A percentile compares a stretch with the other conserved stretches of the same genome.
phyloP scores from a whole-genome alignment of 2,329 filamentous ascomycete genomes.

The Paecilomyces variotii region DNA sequence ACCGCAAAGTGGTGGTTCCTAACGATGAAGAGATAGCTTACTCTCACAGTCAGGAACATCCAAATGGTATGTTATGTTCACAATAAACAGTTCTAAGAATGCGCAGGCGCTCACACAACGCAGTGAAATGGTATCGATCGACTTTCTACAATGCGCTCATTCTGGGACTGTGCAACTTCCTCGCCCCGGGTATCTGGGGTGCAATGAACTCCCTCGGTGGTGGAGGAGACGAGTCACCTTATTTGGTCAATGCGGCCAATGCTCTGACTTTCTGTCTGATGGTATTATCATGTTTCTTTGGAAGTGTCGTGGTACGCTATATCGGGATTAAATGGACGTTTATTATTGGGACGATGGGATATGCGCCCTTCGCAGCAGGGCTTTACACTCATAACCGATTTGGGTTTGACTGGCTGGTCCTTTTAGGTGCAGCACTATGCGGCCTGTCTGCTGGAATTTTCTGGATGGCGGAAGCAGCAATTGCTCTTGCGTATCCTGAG shows the following conservation, averaged over 20 bases:
- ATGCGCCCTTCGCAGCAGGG: constrained; percentile 62
- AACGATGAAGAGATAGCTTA: not conserved
- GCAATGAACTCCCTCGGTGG: constrained; percentile 68
- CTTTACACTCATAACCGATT: constrained; percentile 66
- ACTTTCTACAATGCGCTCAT: constrained; percentile 67
- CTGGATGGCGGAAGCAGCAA: constrained; percentile 68
- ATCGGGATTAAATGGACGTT: constrained; percentile 65
- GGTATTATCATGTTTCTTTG: constrained; percentile 62
- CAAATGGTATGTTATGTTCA: not conserved
- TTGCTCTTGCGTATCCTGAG: constrained; percentile 65
- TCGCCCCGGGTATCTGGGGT: constrained; percentile 63
- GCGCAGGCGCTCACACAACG: not conserved
- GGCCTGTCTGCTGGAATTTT: constrained; percentile 65
- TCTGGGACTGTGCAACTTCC: constrained; percentile 62
- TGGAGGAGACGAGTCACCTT: constrained; percentile 56
- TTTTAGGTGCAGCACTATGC: constrained; percentile 61
- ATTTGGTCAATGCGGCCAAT: constrained; percentile 63
- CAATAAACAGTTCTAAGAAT: constrained; percentile 4
- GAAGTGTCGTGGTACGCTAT: constrained; percentile 54
- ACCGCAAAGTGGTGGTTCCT: not conserved
- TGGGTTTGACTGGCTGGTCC: constrained; percentile 59
- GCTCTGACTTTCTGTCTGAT: constrained; percentile 65
- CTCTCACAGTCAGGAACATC: not conserved
- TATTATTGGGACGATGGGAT: constrained; percentile 65
- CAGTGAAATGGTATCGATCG: constrained; percentile 61